Percentiles rank a stretch among this genome's conserved stretches.
Evolutionary conservation across 2,329 filamentous ascomycete genomes (phyloP).

Genomic region (Stagonosporopsis rhizophila): DNA sequence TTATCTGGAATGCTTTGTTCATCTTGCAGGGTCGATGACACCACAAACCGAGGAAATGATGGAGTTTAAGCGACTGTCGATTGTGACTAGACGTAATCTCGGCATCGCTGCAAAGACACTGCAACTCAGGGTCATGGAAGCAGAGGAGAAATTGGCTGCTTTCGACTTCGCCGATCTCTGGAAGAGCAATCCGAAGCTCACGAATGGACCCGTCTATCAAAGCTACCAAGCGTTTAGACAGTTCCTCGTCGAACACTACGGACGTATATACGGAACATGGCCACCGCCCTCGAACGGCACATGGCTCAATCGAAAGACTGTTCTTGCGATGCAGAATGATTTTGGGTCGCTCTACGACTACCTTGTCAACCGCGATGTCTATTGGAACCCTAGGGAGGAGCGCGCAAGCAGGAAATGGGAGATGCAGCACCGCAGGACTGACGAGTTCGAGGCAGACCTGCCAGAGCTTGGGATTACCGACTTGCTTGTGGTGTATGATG

Average conservation of each 20-base stretch:
- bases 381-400: conserved; percentile 70
- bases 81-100: conserved; percentile 68
- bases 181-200: conserved; percentile 48
- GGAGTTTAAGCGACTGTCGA: conserved; percentile 66
- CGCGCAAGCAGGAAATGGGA: conserved; percentile 70
- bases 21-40: conserved; percentile 67
- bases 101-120: conserved; percentile 68
- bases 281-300: conserved; percentile 56
- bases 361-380: conserved; percentile 70
- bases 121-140: conserved; percentile 67
- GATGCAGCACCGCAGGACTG: conserved; percentile 55
- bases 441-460: conserved; percentile 52
- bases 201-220: conserved; percentile 55
- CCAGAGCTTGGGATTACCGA: conserved; percentile 69
- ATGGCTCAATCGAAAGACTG: conserved; percentile 68
- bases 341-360: conserved; percentile 75
- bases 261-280: conserved; percentile 66
- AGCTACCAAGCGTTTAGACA: conserved; percentile 67
- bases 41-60: conserved; percentile 55
- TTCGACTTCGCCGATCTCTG: conserved; percentile 71
- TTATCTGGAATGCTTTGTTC: conserved; percentile 71
- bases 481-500: conserved; percentile 71
- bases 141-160: conserved; percentile 65
- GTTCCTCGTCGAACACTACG: conserved; percentile 68
- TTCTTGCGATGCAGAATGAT: conserved; percentile 66